Percentiles rank a stretch among this genome's conserved stretches.
Conservation (phyloP, 306 rosid genomes). For the Trichosanthes cucumerina region DNA sequence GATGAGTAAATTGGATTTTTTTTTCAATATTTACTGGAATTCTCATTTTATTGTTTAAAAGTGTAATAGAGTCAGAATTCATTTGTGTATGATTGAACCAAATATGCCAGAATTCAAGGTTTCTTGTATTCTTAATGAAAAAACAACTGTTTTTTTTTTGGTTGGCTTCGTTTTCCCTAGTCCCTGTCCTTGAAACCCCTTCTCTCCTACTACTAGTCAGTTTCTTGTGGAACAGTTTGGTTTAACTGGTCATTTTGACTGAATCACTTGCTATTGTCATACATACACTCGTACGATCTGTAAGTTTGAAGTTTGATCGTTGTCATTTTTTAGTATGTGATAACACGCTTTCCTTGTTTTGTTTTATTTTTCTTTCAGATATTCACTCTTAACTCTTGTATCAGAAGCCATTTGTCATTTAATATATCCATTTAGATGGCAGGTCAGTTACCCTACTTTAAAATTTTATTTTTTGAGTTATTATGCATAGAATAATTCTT, state of each 20-base stretch:
- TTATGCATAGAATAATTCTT: neutral
- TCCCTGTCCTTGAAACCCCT: neutral
- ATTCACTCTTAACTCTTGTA: constrained; percentile 79
- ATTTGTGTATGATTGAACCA: neutral
- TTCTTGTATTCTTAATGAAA: neutral
- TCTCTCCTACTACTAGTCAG: neutral
- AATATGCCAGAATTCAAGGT: neutral
- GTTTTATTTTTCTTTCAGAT: constrained; percentile 46
- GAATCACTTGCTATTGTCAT: neutral
- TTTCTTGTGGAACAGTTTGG: neutral
- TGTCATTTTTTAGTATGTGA: neutral
- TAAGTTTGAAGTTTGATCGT: neutral
- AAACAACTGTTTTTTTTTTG: neutral
- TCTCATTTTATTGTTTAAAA: neutral
- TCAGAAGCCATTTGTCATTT: constrained; percentile 97
- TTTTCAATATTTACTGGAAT: neutral
- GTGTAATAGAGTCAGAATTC: neutral
- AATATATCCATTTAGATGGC: constrained; percentile 96
- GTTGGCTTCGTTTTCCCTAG: neutral
- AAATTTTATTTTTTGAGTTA: neutral
- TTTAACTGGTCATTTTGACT: neutral
- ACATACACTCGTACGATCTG: neutral
- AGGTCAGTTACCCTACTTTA: constrained; percentile 41
- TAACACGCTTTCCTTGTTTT: neutral
- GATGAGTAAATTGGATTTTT: neutral